Conservation (phyloP, 345 rosid species). For the Lumnitzera littorea region DNA sequence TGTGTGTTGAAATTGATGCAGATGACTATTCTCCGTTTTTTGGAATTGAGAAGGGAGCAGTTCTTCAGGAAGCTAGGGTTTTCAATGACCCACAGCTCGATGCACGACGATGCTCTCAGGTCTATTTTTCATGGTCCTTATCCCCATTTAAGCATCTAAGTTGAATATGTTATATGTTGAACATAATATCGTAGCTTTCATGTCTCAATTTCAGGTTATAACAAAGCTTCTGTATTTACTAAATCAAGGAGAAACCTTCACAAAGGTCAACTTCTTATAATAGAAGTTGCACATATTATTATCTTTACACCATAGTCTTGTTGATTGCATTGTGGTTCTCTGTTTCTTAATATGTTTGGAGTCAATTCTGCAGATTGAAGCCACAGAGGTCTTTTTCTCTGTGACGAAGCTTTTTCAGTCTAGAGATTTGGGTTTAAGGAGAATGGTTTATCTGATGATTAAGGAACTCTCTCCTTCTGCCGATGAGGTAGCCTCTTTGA, state of each 20-base stretch:
- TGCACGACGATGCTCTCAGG: constrained; percentile 97
- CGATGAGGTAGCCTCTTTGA: constrained; percentile 63
- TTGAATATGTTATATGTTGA: not conserved
- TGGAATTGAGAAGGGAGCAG: constrained; percentile 98
- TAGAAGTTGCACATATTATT: not conserved
- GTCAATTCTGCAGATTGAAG: constrained; percentile 52
- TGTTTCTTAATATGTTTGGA: constrained; percentile 7
- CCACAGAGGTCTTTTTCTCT: constrained; percentile 92
- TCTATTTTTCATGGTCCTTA: constrained; percentile 13
- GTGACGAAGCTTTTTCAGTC: constrained; percentile 98
- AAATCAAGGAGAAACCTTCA: constrained; percentile 93
- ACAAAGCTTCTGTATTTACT: constrained; percentile 88
- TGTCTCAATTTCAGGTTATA: constrained; percentile 53
- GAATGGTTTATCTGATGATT: constrained; percentile 96
- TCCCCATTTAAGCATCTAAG: not conserved
- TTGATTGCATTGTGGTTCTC: not conserved
- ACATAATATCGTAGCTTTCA: constrained; percentile 7
- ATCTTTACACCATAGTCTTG: not conserved
- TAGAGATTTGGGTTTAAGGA: constrained; percentile 83
- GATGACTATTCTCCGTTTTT: constrained; percentile 92
- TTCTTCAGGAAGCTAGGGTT: constrained; percentile 96
- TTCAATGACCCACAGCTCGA: constrained; percentile 98
- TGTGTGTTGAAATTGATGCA: constrained; percentile 11
- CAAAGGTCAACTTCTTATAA: constrained; percentile 46
- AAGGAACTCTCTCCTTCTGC: constrained; percentile 97